phyloP scores from a whole-genome alignment of 2,329 filamentous ascomycete genomes.

The Davidsoniella virescens region DNA sequence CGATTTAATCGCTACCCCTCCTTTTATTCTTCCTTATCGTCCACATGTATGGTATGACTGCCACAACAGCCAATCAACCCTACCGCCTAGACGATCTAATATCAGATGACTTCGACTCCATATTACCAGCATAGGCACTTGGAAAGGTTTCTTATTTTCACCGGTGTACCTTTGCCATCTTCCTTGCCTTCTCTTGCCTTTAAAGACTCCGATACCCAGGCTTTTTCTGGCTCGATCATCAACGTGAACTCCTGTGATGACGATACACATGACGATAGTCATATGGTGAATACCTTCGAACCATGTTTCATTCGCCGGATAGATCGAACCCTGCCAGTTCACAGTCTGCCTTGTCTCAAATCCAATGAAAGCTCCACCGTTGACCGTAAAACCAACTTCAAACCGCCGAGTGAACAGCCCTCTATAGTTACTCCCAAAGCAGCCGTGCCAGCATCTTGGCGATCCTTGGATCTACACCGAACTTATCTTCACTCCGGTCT shows the following conservation, averaged over 20 bases:
- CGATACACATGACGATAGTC: background rate
- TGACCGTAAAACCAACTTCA: too few relatives aligned
- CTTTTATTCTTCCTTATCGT: too few relatives aligned
- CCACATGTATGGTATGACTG: too few relatives aligned
- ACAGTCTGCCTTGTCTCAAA: background rate
- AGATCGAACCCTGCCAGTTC: background rate
- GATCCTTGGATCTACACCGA: slow-evolving; percentile 4
- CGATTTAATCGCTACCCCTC: too few relatives aligned
- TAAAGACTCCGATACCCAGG: background rate
- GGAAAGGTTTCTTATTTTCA: background rate
- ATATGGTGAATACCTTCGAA: background rate
- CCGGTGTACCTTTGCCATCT: background rate
- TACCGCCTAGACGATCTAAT: too few relatives aligned
- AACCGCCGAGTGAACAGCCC: too few relatives aligned
- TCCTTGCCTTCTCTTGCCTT: background rate
- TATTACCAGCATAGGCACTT: too few relatives aligned
- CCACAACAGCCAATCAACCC: too few relatives aligned
- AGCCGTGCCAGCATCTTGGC: slow-evolving; percentile 2
- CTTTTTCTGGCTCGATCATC: background rate
- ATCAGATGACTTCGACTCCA: too few relatives aligned
- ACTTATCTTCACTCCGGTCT: slow-evolving; percentile 1
- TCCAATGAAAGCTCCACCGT: too few relatives aligned
- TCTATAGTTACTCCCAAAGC: too few relatives aligned
- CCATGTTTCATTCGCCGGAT: slow-evolving; percentile 4
- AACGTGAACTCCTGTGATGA: background rate